Conservation (phyloP, 306 rosid genomes). For the Rubus parviflorus region DNA sequence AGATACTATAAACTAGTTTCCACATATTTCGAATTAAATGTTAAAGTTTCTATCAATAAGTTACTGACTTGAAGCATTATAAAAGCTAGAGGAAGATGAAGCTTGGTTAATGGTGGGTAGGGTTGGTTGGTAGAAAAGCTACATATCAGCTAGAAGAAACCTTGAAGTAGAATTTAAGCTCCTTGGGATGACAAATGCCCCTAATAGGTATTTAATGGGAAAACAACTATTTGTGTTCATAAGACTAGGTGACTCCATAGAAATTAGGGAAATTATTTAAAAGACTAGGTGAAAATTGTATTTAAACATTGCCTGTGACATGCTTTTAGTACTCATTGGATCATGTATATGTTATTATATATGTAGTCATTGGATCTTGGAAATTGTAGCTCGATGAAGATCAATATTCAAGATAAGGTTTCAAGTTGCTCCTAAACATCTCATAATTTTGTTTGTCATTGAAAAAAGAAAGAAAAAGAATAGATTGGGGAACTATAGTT, state of each 20-base stretch:
- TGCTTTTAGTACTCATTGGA: neutral
- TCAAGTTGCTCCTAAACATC: neutral
- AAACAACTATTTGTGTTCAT: neutral
- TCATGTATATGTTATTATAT: neutral
- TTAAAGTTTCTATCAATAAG: neutral
- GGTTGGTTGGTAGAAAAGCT: slow-evolving; percentile 44
- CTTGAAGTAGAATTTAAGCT: slow-evolving; percentile 31
- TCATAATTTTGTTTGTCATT: too few species aligned
- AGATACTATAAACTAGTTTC: neutral
- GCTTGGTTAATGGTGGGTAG: slow-evolving; percentile 9
- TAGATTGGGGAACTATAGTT: too few species aligned
- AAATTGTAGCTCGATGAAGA: neutral
- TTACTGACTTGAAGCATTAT: neutral
- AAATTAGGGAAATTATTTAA: neutral
- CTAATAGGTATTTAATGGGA: neutral
- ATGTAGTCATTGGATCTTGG: neutral
- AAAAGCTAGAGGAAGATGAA: neutral
- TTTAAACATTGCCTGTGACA: neutral
- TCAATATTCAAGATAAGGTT: neutral
- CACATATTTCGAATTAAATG: neutral
- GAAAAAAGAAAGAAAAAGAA: too few species aligned
- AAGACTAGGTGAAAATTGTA: neutral
- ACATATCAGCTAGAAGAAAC: slow-evolving; percentile 28
- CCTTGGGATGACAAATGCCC: slow-evolving; percentile 4
- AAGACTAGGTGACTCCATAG: neutral